Evolutionary conservation across 140 eudicot genomes (phyloP), one percentile per base, ranked within the genome.

Genomic region (Erigeron philadelphicus): DNA sequence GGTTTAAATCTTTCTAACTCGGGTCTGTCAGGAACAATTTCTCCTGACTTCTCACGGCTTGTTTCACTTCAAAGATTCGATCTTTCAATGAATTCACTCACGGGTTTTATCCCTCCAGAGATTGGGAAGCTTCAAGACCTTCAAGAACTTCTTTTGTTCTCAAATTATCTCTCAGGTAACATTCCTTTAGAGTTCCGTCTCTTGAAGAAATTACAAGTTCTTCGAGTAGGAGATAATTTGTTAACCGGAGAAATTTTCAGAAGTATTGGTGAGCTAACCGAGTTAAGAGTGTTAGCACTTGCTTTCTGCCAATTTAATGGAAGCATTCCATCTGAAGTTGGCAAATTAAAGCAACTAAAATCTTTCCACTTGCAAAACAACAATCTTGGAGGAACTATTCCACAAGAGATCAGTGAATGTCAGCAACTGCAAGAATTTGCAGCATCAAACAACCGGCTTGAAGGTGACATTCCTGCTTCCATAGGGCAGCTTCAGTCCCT

Each of bases 271-370:
- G 85, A 80, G 67, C 80, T 92, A 67, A 73, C 85, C 0, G 93
- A 86, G 77, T 64, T 92, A 68, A 80, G 79, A 65, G 81, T 73
- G 7, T 76, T 92, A 73, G 96, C 83, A 56, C 80, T 92, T 58
- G 82, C 96, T 80, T 84, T 73, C 54, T 88, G 96, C 79, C 90
- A 84, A 63, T 56, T 92, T n/a, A 84, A 80, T 72, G 98, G 98
- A 79, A 92, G 79, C 52, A 81, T 92, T 66, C 98, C 98, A 11
- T 46, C 75, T 23, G 87, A 88, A 79, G 73, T 88, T 18, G 96
- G 98, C 9, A 81, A 83, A 12, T 71, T 92, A 75, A 92, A 86
- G 84, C 68, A 68, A 42, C 72, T 92, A 40, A 70, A 74, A 11
- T 81, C 85, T 64, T 84, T 92, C 15, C 87, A 92, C 62, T 71